Base-by-base conservation (phyloP, 179 eudicot species). In the Drosera spatulata region DNA sequence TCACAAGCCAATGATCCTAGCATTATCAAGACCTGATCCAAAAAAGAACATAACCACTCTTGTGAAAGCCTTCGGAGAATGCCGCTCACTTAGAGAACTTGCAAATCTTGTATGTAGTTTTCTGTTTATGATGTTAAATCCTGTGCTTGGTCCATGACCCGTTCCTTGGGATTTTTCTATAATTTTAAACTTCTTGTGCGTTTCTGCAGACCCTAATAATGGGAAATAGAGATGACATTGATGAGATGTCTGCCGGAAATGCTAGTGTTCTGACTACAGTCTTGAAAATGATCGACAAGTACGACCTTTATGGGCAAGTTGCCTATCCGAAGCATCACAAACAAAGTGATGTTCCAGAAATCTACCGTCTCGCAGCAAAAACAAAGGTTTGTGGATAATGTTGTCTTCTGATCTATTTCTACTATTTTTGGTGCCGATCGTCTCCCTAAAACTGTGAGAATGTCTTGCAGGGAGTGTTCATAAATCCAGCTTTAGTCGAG, bases 191-290 rank as follows among this genome's bases (percentile, higher is more conserved):
- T 43, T 14, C 49, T 39, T 61, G 4, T 50, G 6, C 51, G 61
- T 48, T 8, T 22, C 14, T 64, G 66, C 77, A 85, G 94, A 83
- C 85, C 3, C 77, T 85, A 55, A 85, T 85, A 54, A 81, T 85
- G 94, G 94, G 94, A 62, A 85, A 85, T 62, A 73, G 94, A 70
- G 94, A 85, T 56, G 89, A 85, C 60, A 80, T 85, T 50, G 94
- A 85, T 61, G 89, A 83, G 69, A 80, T 85, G 94, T 75, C 94
- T 3, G 54, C 73, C 43, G 94, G 85, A 39, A 85, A 73, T 66
- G 82, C 86, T 11, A 75, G 74, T 39, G 89, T 85, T 54, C 80
- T 85, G 43, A 79, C 67, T 46, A 83, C 94, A 8, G 86, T 79
- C 53, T 61, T 85, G 55, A 85, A 83, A 65, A 61, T 85, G 64